A percentile compares a stretch with the other conserved stretches of the same genome.
Evolutionary conservation across 495 filamentous ascomycete genomes (phyloP).

Genomic region (Thermothielavioides terrestris): DNA sequence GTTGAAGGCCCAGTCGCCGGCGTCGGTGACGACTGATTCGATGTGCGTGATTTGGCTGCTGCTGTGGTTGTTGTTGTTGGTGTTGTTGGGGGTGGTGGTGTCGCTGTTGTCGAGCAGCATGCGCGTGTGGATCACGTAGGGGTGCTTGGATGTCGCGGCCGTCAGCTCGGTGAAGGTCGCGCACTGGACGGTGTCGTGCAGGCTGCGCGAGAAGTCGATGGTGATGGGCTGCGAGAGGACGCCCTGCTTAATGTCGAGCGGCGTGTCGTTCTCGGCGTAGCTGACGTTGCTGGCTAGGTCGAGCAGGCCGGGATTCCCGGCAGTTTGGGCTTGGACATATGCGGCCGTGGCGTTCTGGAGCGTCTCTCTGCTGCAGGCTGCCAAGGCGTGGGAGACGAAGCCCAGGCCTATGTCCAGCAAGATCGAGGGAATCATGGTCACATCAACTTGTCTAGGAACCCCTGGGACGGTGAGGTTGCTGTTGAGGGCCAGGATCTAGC

Average conservation of each 20-base stretch:
- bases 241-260: constrained; percentile 26
- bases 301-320: constrained; percentile 10
- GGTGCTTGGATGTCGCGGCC: constrained; percentile 24
- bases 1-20: constrained; percentile 36
- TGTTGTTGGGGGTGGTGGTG: constrained; percentile 16
- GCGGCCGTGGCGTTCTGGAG: constrained; percentile 21
- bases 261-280: constrained; percentile 28
- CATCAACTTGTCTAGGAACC: too few relatives aligned
- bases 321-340: constrained; percentile 18
- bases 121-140: constrained; percentile 34
- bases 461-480: too few relatives aligned
- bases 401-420: background rate
- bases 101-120: constrained; percentile 14
- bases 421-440: background rate
- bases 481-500: too few relatives aligned
- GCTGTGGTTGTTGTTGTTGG: constrained; percentile 17
- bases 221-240: constrained; percentile 34
- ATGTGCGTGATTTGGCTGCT: too few relatives aligned
- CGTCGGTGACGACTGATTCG: constrained; percentile 31
- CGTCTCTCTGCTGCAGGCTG: constrained; percentile 19
- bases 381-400: constrained; percentile 13
- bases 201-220: constrained; percentile 38
- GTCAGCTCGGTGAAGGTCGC: constrained; percentile 39
- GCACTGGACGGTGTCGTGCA: constrained; percentile 37
- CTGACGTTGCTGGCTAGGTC: constrained; percentile 18